Base-by-base conservation (phyloP, 2,329 filamentous ascomycete genomes). In the Calonectria naviculata region DNA sequence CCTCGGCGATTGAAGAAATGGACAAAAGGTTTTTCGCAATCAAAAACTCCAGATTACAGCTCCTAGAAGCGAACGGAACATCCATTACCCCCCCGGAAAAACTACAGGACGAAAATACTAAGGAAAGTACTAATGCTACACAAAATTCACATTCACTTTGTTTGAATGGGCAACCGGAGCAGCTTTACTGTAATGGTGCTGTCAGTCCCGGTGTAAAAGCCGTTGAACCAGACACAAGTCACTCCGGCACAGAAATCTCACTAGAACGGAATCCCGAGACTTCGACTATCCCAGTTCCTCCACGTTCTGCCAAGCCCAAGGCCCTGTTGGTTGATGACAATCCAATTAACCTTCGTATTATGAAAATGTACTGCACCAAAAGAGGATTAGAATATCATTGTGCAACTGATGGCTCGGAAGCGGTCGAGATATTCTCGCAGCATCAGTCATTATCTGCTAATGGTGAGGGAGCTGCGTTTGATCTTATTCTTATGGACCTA, bases 311-410 rank as follows among this genome's bases (percentile, higher is more conserved):
- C 6, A 74, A 67, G 0, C 80, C 80, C 3, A 67, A 67, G 19
- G 78, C 78, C 0, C 80, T 88, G 0, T 76, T 88, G 1, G 86
- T 87, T 0, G 86, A 88, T 71, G 86, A 87, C 70, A 88, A 88
- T 54, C 66, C 83, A 3, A 84, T 88, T 66, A 88, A 88, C 26
- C 81, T 87, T 0, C 85, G 86, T 24, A 86, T 88, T 29, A 74
- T 88, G 31, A 80, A 83, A 21, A 85, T 86, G 75, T 87, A 87
- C 73, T 84, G 86, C 61, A 83, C 84, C 65, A 84, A 84, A 47
- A 80, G 85, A 13, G 81, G 82, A 0, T 80, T 87, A 28, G 81
- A 84, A 19, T 86, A 85, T 29, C 76, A 81, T 19, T 83, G 82
- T 1, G 85, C 86, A 1, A 80, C 81, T 8, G 84, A 88, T 47